Evolutionary conservation across 345 rosid species (phyloP), one percentile per base, ranked within the genome.

Genomic region (Brassica cretica): DNA sequence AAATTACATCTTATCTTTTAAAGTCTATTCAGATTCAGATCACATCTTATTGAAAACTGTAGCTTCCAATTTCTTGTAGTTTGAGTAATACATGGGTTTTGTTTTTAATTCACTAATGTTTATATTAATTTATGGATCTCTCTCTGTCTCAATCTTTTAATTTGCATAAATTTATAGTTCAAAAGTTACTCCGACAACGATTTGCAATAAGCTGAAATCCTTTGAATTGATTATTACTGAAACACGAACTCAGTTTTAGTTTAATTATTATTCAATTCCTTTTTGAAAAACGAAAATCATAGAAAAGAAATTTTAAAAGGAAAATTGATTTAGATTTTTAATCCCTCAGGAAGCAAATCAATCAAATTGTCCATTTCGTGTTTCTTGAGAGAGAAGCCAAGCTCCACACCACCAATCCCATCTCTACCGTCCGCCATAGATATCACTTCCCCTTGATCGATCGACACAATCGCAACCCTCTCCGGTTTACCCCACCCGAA

Each of bases 401-500:
- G 3, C 49, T 82, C 85, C 1, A 80, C 81, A 2, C 83, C 84
- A 8, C 82, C 85, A 8, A 7, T 67, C 2, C 77, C 82, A 29
- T 80, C 63, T 74, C 66, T 76, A 37, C 30, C 78, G 15, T 75
- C 79, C 32, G 70, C 74, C 75, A 82, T 14, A 2, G 77, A 85
- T 1, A 81, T 41, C 19, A 29, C 64, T 46, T 25, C 60, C 1
- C 51, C 49, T 33, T 77, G 66, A 65, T 77, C 75, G 0, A 41
- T 73, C 12, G 75, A 77, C 49, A 72, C 71, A 29, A 77, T 0
- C 62, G 2, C 33, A 6, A 73, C 75, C 41, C 12, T 72, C 16
- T 21, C 81, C 9, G 78, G 84, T 72, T 2, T 77, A 0, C 81
- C 81, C 84, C 80, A 75, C 46, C 83, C 83, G 18, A 74, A 75